These are phyloP conservation scores for Coemansia guatemalensis DNA, from an alignment of 192 early-diverging fungal genomes.

Conservation along the genomic window DNA sequence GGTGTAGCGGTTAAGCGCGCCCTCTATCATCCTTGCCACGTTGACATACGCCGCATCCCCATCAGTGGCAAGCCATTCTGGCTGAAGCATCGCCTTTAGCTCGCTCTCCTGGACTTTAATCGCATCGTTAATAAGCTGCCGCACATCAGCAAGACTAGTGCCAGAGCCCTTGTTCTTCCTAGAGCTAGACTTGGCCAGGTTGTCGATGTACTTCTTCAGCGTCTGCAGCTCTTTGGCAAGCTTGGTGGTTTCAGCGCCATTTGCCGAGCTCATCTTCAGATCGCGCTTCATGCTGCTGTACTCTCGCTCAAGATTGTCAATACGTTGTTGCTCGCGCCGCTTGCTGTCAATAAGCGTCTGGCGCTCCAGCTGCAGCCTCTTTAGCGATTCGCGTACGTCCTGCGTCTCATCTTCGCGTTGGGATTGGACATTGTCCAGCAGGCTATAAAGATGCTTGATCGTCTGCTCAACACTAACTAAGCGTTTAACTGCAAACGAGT, in stretches of 20 bases:
- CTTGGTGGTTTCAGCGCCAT: conserved; percentile 17
- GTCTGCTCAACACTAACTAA: conserved; percentile 46
- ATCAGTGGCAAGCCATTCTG: conserved; percentile 37
- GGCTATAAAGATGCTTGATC: conserved; percentile 34
- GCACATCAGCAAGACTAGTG: conserved; percentile 27
- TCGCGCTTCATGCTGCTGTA: conserved; percentile 43
- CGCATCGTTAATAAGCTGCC: conserved; percentile 38
- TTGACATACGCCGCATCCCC: conserved; percentile 44
- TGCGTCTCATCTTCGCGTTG: conserved; percentile 39
- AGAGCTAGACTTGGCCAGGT: conserved; percentile 27
- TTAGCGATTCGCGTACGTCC: conserved; percentile 40
- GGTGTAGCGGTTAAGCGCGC: conserved; percentile 60
- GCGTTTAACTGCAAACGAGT: conserved; percentile 35
- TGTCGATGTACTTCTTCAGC: conserved; percentile 34
- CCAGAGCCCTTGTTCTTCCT: conserved; percentile 18
- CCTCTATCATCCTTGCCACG: conserved; percentile 58
- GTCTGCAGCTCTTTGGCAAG: conserved; percentile 29
- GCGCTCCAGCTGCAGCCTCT: conserved; percentile 39
- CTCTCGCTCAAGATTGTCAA: conserved; percentile 44
- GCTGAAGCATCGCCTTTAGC: conserved; percentile 38
- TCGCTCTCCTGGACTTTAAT: conserved; percentile 37
- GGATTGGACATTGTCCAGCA: conserved; percentile 43
- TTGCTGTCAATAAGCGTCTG: conserved; percentile 24
- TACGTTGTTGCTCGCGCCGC: conserved; percentile 45
- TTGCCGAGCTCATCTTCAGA: conserved; percentile 18